These are phyloP conservation scores for Cymbidium sinense DNA, from an alignment of 106 monocot species.

Conservation along the genomic window DNA sequence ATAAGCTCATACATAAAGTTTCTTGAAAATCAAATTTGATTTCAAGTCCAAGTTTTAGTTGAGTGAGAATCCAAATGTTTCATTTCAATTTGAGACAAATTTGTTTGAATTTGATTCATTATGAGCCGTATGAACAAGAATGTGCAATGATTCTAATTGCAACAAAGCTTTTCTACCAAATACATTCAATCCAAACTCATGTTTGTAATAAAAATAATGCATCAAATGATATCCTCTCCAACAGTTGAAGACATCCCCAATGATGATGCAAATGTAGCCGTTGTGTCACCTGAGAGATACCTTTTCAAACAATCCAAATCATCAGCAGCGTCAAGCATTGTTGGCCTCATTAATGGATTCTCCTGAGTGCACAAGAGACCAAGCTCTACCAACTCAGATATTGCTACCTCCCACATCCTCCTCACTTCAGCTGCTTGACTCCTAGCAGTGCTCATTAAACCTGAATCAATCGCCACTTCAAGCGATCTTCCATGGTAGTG, in stretches of 20 bases:
- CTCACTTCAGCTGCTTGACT: conserved; percentile 25
- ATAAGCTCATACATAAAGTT: too few relatives aligned
- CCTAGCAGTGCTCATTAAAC: conserved; percentile 8
- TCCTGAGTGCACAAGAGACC: conserved; percentile 44
- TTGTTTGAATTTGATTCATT: too few relatives aligned
- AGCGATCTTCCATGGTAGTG: conserved; percentile 20
- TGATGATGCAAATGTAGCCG: conserved; percentile 36
- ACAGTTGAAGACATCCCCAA: conserved; percentile 31
- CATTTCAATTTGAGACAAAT: too few relatives aligned
- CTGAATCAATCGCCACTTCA: conserved; percentile 21
- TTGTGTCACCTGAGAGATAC: conserved; percentile 39
- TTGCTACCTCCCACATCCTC: conserved; percentile 33
- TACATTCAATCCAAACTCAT: too few relatives aligned
- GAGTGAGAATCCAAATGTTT: too few relatives aligned
- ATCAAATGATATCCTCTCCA: conserved; percentile 10
- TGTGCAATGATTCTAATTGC: too few relatives aligned
- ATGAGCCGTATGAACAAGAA: too few relatives aligned
- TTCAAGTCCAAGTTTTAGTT: too few relatives aligned
- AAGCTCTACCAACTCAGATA: conserved; percentile 35
- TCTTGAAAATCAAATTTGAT: too few relatives aligned
- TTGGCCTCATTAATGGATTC: conserved; percentile 25
- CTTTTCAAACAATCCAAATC: conserved; percentile 37
- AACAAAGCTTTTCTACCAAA: too few relatives aligned
- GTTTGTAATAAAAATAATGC: too few relatives aligned
- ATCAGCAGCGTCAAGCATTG: conserved; percentile 45